Evolutionary conservation across 225 moss, liverwort and hornwort species (phyloP), one percentile per base, ranked within the genome.

Genomic region (Sphagnum tenellum): DNA sequence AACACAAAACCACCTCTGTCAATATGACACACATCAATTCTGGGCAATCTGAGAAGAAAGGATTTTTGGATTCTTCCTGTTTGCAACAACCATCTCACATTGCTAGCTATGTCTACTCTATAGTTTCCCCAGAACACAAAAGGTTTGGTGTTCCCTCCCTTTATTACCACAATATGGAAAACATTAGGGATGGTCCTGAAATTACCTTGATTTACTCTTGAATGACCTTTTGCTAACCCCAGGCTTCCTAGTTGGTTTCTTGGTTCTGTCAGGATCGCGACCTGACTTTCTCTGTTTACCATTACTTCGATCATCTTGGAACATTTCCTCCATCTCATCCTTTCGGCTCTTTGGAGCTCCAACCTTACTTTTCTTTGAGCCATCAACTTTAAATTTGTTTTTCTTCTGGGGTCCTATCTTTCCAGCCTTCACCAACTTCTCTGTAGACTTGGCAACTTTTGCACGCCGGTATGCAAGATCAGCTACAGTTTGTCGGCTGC

Each of bases 141-240:
- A 69, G 5, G 11, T 6, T 49, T 52, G 52, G 9, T 5, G 52
- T 52, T 52, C 52, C 9, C 52, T 52, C 9, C 9, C 7, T 6
- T 52, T 52, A 29, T 29, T 29, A 29, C 29, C 29, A 29, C 29
- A 5, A 9, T n/a, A n/a, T n/a, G n/a, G n/a, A n/a, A n/a, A n/a
- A n/a, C n/a, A n/a, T n/a, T n/a, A n/a, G n/a, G n/a, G n/a, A n/a
- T 52, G 52, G 6, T 5, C 0, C 8, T 14, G n/a, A 47, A 44
- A 64, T 46, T 70, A 98, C 96, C 92, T 90, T 67, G 92, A 73
- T 89, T 98, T 98, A 76, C 96, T 98, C 81, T 98, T 98, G 61
- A 98, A 98, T 44, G 92, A 72, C 70, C 87, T 78, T 68, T 89
- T 98, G 8, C 90, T 79, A 49, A 92, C 90, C 66, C 92, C 92